Base-by-base conservation (phyloP, 495 filamentous ascomycete species). In the Beverwykella pulmonaria region DNA sequence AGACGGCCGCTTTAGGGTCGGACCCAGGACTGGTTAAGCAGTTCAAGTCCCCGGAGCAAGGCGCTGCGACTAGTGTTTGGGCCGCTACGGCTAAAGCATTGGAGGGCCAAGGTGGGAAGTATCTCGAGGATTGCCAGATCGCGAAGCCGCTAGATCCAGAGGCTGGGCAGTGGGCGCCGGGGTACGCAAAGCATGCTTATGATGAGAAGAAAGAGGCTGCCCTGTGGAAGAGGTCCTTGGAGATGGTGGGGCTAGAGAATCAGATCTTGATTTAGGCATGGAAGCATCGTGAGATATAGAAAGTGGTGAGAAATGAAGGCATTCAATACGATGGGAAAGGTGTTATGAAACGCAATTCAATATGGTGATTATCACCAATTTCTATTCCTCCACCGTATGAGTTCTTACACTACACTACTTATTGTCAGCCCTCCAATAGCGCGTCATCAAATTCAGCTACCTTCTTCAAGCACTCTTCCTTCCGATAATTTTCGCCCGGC, bases 21-120 rank as follows among this genome's bases (percentile, higher is more conserved):
- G 44, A 63, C 2, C 49, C 49, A 49, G 47, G 36, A 7, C n/a
- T 41, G 4, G 10, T 29, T 30, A 59, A 2, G 7, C 1, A 1
- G 1, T 59, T 65, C 4, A 69, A 69, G 54, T 59, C 10, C 17
- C 14, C 1, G 3, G 66, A 52, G 10, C 50, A 63, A 48, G 80
- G 75, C 2, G 75, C 76, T 34, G 79, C 80, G 2, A 82, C 80
- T 0, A 76, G 59, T 0, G 72, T 80, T 1, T 78, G 65, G 62
- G 78, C 71, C 17, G 80, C 80, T 1, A 46, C 78, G 25, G 66
- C 63, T 0, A 77, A 68, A 62, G 74, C 67, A 1, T 71, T 65
- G 55, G 76, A 82, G 53, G 75, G 77, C 0, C 72, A 61, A 36
- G 78, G 79, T 1, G 75, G 78, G 1, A 46, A 58, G n/a, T 82